Evolutionary conservation across 345 rosid species (phyloP).

Genomic region (Brassica cretica): DNA sequence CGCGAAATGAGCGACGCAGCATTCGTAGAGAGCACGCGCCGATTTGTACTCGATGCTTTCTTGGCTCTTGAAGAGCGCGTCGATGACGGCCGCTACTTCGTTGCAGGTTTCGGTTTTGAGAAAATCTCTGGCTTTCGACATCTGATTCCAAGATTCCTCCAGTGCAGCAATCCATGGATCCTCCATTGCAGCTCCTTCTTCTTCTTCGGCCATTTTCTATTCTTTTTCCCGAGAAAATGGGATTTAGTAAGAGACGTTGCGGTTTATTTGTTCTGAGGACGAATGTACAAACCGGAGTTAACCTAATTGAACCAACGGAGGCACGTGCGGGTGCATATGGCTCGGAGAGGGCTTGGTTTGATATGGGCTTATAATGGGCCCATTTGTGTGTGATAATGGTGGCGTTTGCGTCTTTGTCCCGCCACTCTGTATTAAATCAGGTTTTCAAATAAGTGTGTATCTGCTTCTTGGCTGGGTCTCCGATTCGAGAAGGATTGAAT

Average conservation of each 20-base stretch:
- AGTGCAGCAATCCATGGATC: background rate
- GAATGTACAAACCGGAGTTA: background rate
- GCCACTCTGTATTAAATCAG: no score
- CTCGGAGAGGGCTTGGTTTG: no score
- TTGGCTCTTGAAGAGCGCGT: background rate
- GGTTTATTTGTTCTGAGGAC: background rate
- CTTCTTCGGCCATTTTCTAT: background rate
- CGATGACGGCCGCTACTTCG: background rate
- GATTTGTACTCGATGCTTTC: background rate
- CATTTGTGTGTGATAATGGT: no score
- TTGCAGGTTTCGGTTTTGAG: background rate
- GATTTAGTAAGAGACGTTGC: background rate
- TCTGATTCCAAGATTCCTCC: background rate
- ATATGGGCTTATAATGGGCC: no score
- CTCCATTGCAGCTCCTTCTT: background rate
- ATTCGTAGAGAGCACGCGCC: background rate
- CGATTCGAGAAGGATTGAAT: background rate
- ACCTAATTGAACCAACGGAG: background rate
- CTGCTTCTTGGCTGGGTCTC: no score
- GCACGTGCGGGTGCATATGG: no score
- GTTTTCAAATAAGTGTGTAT: no score
- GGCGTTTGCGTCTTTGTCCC: no score
- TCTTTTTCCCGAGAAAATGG: background rate
- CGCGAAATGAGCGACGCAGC: background rate
- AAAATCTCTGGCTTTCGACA: background rate